Evolutionary conservation across 1,284 basidiomycete species (phyloP), one percentile per base, ranked within the genome.

Genomic region (Inonotus hispidus): DNA sequence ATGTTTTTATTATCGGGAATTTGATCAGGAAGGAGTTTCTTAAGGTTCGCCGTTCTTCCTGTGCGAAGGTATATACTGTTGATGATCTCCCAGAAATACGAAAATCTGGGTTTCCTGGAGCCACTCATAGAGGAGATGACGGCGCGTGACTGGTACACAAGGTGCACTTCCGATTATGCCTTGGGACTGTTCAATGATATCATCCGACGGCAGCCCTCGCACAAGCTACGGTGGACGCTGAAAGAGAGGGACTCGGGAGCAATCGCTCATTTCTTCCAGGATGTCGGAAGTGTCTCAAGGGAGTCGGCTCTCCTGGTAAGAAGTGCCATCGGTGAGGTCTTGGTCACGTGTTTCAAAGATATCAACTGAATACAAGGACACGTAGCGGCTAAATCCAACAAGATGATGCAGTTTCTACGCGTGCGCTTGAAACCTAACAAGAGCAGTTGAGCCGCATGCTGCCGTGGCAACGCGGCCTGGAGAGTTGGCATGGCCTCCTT

Each of bases 61-160:
- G 21, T 25, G 10, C 13, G 50, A 4, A 14, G 14, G 1, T 4
- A 11, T 3, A 16, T 29, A 45, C 16, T 50, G 10, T 45, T 45
- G 4, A 23, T 21, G 1, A 8, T 25, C 23, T 47, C 19, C 23
- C 23, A 70, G 68, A 65, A 63, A 43, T 68, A 67, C 29, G 53
- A 54, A 10, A 61, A 59, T 10, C n/a, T 70, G 21, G 63, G 67
- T 5, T 70, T 70, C 47, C 57, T 71, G 13, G 19, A 4, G 1
- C 64, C 68, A 0, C 54, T 72, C 19, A 57, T 68, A 11, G 58
- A 60, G 8, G 39, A 53, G 0, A 70, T 71, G 69, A 67, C 49
- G 8, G 39, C 63, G 16, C 37, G 29, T 3, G 57, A 62, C 16
- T 68, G 70, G 0, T 10, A 37, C 0, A 27, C 53, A 1, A 66